Conservation (phyloP, 1,284 basidiomycete species). For the Trichosporon asahii region DNA sequence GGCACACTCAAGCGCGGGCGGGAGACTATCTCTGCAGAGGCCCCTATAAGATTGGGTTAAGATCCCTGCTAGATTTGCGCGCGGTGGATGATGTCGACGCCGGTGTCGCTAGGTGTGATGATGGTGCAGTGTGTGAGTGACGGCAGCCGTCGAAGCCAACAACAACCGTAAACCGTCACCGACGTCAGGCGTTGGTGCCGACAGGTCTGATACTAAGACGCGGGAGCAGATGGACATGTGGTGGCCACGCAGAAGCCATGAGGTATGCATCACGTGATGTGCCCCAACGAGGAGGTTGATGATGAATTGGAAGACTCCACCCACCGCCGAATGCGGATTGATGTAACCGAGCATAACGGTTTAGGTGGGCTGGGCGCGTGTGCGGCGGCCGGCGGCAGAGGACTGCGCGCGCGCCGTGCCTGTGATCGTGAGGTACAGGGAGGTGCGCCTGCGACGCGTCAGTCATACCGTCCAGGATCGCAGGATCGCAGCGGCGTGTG, state of each 20-base stretch:
- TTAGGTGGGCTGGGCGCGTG: background rate
- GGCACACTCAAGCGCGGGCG: background rate
- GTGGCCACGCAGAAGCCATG: background rate
- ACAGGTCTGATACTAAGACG: background rate
- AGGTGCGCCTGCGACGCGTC: background rate
- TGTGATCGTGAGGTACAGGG: background rate
- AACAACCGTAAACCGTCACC: background rate
- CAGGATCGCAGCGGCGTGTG: background rate
- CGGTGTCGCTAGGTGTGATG: background rate
- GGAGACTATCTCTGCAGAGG: background rate
- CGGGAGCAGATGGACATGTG: background rate
- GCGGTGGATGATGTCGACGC: background rate
- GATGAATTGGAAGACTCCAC: background rate
- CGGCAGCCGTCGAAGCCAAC: background rate
- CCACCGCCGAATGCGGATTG: background rate
- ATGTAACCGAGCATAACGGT: background rate
- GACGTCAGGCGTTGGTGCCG: background rate
- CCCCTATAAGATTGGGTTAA: background rate
- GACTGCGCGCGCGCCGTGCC: background rate
- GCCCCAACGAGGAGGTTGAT: background rate
- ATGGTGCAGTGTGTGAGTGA: constrained; percentile 2
- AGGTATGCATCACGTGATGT: background rate
- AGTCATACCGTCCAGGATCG: background rate
- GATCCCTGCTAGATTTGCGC: background rate
- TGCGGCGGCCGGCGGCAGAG: background rate